A percentile compares a stretch with the other conserved stretches of the same genome.
Conservation (phyloP, 192 early-diverging fungal species). For the Entophlyctis luteolus region DNA sequence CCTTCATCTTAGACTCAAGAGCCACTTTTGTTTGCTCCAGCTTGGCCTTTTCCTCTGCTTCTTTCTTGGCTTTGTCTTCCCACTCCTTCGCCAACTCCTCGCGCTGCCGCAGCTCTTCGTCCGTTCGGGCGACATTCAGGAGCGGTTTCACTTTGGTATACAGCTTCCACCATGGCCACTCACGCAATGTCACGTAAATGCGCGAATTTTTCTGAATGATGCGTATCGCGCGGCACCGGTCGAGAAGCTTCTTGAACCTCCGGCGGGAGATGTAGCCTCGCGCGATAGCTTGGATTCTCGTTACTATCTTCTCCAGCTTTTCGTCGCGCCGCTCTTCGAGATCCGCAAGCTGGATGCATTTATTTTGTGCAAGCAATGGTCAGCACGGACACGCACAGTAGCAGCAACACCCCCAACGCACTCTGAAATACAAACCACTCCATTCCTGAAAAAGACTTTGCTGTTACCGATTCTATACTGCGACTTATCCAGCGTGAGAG, state of each 20-base stretch:
- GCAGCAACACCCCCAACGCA: neutral
- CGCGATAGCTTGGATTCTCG: conserved; percentile 80
- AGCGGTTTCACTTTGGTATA: conserved; percentile 90
- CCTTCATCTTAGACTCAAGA: conserved; percentile 66
- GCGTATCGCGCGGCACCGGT: conserved; percentile 82
- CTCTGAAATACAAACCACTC: conserved; percentile 62
- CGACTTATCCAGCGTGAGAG: conserved; percentile 68
- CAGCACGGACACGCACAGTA: neutral
- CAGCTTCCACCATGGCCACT: conserved; percentile 96
- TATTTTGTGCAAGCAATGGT: neutral
- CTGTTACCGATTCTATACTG: conserved; percentile 86
- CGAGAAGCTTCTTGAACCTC: conserved; percentile 57
- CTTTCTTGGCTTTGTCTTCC: conserved; percentile 59
- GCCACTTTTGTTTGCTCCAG: conserved; percentile 57
- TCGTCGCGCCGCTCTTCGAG: conserved; percentile 88
- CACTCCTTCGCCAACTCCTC: conserved; percentile 70
- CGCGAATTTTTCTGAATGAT: conserved; percentile 94
- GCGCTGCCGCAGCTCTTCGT: conserved; percentile 73
- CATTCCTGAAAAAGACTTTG: conserved; percentile 96
- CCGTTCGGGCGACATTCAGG: conserved; percentile 73
- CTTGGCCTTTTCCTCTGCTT: conserved; percentile 55
- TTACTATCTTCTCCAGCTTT: conserved; percentile 77
- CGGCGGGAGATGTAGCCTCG: conserved; percentile 80
- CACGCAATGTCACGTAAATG: conserved; percentile 78
- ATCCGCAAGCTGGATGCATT: conserved; percentile 65